A percentile compares a stretch with the other conserved stretches of the same genome.
Conservation (phyloP, 768 basidiomycete genomes). For the Suillus bovinus region DNA sequence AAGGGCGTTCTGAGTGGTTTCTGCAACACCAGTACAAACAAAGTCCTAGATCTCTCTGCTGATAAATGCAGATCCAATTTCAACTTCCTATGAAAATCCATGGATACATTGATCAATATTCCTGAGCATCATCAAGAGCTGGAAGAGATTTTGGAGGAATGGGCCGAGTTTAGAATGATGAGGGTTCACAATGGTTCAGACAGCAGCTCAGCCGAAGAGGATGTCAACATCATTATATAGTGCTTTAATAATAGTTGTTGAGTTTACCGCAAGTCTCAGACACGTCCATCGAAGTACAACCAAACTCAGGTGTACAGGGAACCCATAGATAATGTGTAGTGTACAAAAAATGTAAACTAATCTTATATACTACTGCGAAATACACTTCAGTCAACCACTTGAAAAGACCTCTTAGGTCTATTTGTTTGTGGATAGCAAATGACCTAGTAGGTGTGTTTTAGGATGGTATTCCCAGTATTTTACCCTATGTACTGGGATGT, state of each 20-base stretch:
- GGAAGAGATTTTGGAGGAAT: not conserved
- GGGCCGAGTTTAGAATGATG: not conserved
- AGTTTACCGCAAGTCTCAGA: no score
- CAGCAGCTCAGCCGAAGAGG: not conserved
- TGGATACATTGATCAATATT: not conserved
- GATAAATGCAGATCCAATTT: not conserved
- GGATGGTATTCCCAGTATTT: no score
- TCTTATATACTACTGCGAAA: no score
- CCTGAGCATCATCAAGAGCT: not conserved
- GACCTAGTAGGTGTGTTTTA: no score
- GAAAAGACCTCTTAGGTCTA: no score
- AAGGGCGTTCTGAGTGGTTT: not conserved
- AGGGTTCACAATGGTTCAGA: not conserved
- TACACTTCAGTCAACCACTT: not conserved
- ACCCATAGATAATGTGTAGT: no score
- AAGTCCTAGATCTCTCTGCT: not conserved
- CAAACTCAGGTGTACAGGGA: no score
- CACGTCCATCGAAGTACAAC: no score
- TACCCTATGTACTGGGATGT: no score
- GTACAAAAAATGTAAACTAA: no score
- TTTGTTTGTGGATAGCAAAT: no score
- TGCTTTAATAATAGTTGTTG: not conserved
- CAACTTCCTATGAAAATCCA: not conserved
- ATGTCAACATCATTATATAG: not conserved
- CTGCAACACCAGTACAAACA: not conserved